Base-by-base conservation (phyloP, 495 filamentous ascomycete genomes). In the Hypoxylon crocopeplum region DNA sequence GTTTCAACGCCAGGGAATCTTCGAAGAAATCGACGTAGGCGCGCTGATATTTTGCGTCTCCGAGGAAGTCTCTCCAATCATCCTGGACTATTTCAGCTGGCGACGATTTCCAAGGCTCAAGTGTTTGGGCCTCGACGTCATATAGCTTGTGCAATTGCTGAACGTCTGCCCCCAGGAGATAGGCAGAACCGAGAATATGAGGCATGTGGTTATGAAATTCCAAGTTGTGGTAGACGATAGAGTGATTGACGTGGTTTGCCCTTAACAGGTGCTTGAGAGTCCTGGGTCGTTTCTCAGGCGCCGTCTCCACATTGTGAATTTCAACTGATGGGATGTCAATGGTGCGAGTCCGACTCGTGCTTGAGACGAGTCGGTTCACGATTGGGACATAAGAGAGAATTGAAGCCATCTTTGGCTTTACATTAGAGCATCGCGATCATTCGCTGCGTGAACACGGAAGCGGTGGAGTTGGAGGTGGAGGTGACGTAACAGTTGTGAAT, bases 21-120 rank as follows among this genome's bases (percentile, higher is more conserved):
- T 97, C 93, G 65, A 94, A 97, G 64, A 92, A 95, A 69, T 97
- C 90, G 15, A 97, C 75, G 67, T 86, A 97, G 3, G 93, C 92
- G 22, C 95, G 80, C 68, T 99, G 89, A 69, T 96, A 96, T 77
- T 79, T 77, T 67, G 82, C 76, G 62, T 90, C 80, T 30, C 92
- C 91, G 15, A 98, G 69, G 71, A 84, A 92, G 50, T 91, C 86
- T 64, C 87, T 80, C 95, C 95, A 98, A 68, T 97, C 94, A 36
- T 87, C 81, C 52, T 83, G 74, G 15, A 84, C 82, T 37, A 99
- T 83, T 71, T 98, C 93, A 0, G 86, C 83, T 0, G 94, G 94
- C 0, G 91, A 89, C 62, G 93, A 88, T 20, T 74, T 68, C 94
- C 94, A 99, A n/a, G 84, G 81, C 38, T 93, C 91, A 2, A 97